Evolutionary conservation across 1,284 basidiomycete species (phyloP).

Genomic region (Trametes sp.): DNA sequence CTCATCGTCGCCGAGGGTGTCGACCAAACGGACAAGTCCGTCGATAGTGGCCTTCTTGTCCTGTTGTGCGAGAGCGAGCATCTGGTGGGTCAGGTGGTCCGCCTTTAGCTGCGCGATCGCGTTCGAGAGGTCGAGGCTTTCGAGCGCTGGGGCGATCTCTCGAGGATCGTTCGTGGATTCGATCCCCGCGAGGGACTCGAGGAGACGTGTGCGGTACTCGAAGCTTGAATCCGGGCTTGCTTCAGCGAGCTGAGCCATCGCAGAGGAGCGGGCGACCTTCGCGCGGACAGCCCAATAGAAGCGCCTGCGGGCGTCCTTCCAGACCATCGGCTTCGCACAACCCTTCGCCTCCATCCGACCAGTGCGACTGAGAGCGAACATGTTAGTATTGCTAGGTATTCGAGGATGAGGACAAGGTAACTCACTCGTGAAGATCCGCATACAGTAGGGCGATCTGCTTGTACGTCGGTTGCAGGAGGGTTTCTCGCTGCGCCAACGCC

Average conservation of each 20-base stretch:
- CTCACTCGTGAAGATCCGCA: constrained; percentile 95
- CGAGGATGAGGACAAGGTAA: constrained; percentile 26
- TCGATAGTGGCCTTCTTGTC: constrained; percentile 76
- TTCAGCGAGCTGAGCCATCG: constrained; percentile 63
- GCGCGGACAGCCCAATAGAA: constrained; percentile 97
- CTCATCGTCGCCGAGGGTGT: constrained; percentile 78
- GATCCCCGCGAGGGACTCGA: constrained; percentile 65
- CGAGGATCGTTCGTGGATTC: constrained; percentile 60
- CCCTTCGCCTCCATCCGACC: constrained; percentile 99
- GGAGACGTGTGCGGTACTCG: constrained; percentile 65
- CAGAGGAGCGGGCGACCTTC: constrained; percentile 71
- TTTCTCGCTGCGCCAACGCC: constrained; percentile 82
- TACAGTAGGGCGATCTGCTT: constrained; percentile 95
- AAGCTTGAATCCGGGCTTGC: constrained; percentile 68
- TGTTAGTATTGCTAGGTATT: constrained; percentile 24
- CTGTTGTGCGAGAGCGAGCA: constrained; percentile 69
- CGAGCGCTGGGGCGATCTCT: constrained; percentile 65
- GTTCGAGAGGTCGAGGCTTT: constrained; percentile 69
- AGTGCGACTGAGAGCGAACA: constrained; percentile 68
- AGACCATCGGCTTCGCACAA: constrained; percentile 83
- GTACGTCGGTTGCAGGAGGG: constrained; percentile 87
- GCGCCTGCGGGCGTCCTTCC: constrained; percentile 89
- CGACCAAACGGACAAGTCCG: constrained; percentile 70
- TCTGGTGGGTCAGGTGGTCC: constrained; percentile 66
- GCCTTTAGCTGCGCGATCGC: constrained; percentile 68